These are phyloP conservation scores for Ceriops decandra DNA, from an alignment of 345 rosid species.

Conservation along the genomic window DNA sequence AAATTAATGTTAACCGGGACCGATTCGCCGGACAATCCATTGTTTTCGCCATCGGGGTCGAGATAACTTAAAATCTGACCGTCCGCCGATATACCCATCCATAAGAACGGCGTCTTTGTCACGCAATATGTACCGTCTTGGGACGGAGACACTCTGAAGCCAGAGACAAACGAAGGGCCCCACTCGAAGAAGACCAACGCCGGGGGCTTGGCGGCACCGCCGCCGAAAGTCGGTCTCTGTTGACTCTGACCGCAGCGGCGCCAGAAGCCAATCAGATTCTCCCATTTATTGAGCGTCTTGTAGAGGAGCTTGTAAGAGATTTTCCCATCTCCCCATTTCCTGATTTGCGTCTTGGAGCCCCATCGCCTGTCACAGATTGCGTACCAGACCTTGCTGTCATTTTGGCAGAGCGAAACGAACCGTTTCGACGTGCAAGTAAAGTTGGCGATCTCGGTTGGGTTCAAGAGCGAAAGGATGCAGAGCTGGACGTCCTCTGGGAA, in stretches of 20 bases:
- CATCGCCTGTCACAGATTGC: constrained; percentile 68
- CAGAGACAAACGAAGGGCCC: constrained; percentile 67
- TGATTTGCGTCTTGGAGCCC: constrained; percentile 71
- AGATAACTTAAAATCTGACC: constrained; percentile 53
- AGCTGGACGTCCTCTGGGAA: constrained; percentile 85
- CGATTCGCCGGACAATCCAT: constrained; percentile 27
- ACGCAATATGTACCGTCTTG: constrained; percentile 44
- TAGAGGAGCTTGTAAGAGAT: constrained; percentile 60
- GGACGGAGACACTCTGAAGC: constrained; percentile 55
- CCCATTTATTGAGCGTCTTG: constrained; percentile 55
- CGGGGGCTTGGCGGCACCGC: constrained; percentile 39
- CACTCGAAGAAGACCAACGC: constrained; percentile 73
- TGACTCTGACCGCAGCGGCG: constrained; percentile 62
- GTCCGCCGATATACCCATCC: constrained; percentile 48
- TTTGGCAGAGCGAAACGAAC: constrained; percentile 50
- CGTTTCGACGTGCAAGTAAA: constrained; percentile 82
- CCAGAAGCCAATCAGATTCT: constrained; percentile 85
- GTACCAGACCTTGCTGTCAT: constrained; percentile 68
- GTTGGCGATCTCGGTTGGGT: constrained; percentile 56
- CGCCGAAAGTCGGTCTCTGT: constrained; percentile 14
- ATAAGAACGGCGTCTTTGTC: constrained; percentile 56
- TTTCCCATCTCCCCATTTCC: constrained; percentile 64
- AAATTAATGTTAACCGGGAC: constrained; percentile 67
- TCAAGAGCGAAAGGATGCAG: constrained; percentile 68
- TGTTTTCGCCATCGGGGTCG: constrained; percentile 44